Conservation (phyloP, 169 alveolate genomes). For the Perkinsus marinus region DNA sequence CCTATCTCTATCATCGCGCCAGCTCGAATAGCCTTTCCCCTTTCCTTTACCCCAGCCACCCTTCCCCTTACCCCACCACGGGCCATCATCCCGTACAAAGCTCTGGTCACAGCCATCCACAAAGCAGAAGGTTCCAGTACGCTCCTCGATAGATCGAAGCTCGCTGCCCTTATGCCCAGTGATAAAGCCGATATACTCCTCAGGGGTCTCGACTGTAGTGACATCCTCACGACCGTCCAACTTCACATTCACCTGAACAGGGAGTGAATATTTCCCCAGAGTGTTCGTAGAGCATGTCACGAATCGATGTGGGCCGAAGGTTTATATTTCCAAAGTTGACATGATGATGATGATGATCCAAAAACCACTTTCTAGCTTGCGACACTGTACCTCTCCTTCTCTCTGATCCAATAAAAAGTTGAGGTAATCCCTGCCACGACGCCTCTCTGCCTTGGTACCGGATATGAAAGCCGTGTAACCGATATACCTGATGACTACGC, state of each 20-base stretch:
- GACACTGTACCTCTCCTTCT: background rate
- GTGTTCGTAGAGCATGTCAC: no score
- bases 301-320: no score
- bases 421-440: background rate
- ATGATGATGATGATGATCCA: no score
- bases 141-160: background rate
- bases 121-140: background rate
- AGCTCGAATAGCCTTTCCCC: background rate
- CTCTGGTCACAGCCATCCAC: background rate
- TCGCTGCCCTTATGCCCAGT: background rate
- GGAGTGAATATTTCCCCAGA: background rate
- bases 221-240: background rate
- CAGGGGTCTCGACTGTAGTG: background rate
- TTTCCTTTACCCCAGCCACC: background rate
- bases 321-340: no score
- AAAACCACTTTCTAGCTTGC: background rate
- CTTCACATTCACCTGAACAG: background rate
- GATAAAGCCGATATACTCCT: background rate
- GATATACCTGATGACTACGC: background rate
- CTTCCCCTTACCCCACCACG: background rate
- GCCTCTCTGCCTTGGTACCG: background rate
- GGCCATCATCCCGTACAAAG: background rate
- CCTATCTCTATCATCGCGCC: background rate
- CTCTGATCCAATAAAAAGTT: background rate
- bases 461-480: background rate